Conservation (phyloP, 331 rosid genomes). For the Erythrophleum ivorense region DNA sequence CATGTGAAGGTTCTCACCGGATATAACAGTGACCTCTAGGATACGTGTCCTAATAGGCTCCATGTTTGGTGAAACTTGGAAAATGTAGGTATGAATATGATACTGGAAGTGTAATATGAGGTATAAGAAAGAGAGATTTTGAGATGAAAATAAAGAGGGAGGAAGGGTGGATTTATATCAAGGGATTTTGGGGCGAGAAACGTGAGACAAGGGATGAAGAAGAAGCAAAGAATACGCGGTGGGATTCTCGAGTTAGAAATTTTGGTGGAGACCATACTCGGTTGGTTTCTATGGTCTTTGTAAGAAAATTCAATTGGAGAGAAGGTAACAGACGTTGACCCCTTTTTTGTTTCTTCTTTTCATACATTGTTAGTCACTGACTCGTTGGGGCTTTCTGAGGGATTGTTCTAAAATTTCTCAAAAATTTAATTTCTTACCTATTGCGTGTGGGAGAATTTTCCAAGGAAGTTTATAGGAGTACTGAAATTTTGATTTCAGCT, state of each 20-base stretch:
- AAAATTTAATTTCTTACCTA: too few species aligned
- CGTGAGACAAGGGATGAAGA: not conserved
- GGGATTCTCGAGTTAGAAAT: too few species aligned
- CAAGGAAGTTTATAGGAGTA: too few species aligned
- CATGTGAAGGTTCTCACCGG: conserved; percentile 32
- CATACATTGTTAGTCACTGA: too few species aligned
- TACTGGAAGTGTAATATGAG: not conserved
- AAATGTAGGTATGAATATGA: not conserved
- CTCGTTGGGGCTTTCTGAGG: too few species aligned
- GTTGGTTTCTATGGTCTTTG: not conserved
- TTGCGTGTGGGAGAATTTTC: not conserved
- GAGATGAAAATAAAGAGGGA: conserved; percentile 8
- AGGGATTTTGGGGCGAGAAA: not conserved
- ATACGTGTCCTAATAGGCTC: not conserved
- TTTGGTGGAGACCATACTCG: not conserved
- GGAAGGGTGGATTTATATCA: not conserved
- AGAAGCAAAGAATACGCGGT: not conserved
- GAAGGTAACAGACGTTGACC: not conserved
- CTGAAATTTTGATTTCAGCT: too few species aligned
- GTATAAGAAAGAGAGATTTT: not conserved
- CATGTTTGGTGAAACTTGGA: conserved; percentile 4
- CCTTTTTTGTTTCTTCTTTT: too few species aligned
- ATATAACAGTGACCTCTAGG: conserved; percentile 40
- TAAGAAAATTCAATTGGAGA: too few species aligned
- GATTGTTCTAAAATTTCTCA: not conserved